phyloP scores from a whole-genome alignment of 1,284 basidiomycete genomes.

The Microbotryum lychnidis-dioicae region DNA sequence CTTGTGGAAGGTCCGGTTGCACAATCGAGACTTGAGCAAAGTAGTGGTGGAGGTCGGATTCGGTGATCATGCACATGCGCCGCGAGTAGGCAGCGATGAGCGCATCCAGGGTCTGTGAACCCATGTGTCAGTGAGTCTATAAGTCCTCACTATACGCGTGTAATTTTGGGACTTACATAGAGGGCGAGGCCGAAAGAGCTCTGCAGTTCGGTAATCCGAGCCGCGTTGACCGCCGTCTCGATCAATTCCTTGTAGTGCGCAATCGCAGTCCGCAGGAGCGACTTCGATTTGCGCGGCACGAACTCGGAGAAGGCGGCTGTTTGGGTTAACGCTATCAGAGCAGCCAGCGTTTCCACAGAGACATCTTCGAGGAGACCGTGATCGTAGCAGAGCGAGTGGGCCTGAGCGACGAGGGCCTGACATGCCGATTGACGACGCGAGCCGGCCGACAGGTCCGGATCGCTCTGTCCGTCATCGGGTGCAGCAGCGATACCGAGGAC shows the following conservation, averaged over 20 bases:
- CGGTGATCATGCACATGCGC: conserved; percentile 3
- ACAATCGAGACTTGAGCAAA: conserved; percentile 13
- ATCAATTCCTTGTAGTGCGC: conserved; percentile 17
- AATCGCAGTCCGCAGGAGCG: background rate
- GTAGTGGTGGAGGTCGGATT: conserved; percentile 9
- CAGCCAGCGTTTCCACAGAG: no score
- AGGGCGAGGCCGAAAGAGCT: conserved; percentile 12
- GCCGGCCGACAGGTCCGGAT: no score
- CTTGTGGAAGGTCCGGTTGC: background rate
- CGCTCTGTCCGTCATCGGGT: no score
- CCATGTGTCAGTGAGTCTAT: no score
- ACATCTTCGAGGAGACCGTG: no score
- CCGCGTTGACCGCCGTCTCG: conserved; percentile 3
- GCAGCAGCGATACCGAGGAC: no score
- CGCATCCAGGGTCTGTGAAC: conserved; percentile 3
- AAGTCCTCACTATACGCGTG: no score
- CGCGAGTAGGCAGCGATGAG: conserved; percentile 8
- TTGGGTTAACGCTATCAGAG: no score
- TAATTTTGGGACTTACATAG: background rate
- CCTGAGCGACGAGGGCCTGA: no score
- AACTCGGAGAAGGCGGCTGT: no score
- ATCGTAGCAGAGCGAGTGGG: no score
- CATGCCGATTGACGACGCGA: no score
- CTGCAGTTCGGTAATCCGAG: background rate
- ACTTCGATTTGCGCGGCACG: background rate